Conservation (phyloP, 441 rosid species). For the Eutrema salsugineum region DNA sequence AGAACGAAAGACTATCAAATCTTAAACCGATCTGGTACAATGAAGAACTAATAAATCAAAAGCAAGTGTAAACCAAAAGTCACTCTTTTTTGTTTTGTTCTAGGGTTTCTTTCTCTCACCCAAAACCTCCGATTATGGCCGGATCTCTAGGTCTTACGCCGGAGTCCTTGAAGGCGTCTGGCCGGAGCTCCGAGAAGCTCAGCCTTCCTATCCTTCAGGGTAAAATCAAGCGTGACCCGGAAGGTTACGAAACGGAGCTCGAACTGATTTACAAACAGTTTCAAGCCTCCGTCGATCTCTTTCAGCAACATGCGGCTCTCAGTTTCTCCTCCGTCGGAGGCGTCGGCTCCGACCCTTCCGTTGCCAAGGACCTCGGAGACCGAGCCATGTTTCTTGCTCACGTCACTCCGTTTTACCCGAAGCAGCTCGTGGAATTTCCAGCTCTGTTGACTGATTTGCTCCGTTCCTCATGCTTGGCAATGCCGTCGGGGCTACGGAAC, state of each 20-base stretch:
- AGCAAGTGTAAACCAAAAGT: neutral
- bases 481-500: constrained; percentile 77
- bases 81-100: neutral
- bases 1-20: neutral
- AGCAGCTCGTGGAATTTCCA: constrained; percentile 61
- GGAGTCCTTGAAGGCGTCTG: constrained; percentile 70
- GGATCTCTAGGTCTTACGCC: constrained; percentile 32
- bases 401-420: constrained; percentile 72
- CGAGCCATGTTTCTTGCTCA: constrained; percentile 78
- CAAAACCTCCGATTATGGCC: constrained; percentile 14
- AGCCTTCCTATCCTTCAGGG: constrained; percentile 68
- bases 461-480: constrained; percentile 46
- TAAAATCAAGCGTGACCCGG: constrained; percentile 86
- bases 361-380: constrained; percentile 80
- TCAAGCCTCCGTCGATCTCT: constrained; percentile 73
- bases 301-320: constrained; percentile 76
- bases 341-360: constrained; percentile 53
- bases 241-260: constrained; percentile 79
- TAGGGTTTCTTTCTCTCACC: constrained; percentile 15
- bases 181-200: constrained; percentile 72
- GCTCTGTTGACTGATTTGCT: constrained; percentile 61
- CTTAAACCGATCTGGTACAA: constrained; percentile 15
- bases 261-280: constrained; percentile 65
- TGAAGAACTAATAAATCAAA: neutral
- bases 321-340: constrained; percentile 66